Percentiles rank a stretch among this genome's conserved stretches.
Conservation (phyloP, 352 stramenopile genomes). For the Pythium sukuiense region DNA sequence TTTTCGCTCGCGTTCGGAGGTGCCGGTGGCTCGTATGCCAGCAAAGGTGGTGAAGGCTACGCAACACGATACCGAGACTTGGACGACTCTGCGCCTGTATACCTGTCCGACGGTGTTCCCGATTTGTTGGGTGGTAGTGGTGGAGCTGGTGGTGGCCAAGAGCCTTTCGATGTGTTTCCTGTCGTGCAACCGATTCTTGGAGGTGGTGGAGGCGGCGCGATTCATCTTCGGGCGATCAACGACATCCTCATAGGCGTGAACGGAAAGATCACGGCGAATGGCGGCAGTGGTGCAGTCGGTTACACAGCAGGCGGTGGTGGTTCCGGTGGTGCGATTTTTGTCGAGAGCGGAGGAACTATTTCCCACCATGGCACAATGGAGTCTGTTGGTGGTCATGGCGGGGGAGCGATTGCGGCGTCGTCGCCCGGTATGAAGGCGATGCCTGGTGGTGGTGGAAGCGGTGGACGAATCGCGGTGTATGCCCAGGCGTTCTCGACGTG, state of each 20-base stretch:
- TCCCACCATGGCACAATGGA: conserved; percentile 76
- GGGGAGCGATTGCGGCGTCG: conserved; percentile 33
- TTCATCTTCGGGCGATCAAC: conserved; percentile 91
- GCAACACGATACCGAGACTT: conserved; percentile 19
- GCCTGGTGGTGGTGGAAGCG: conserved; percentile 89
- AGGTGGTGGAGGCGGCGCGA: conserved; percentile 87
- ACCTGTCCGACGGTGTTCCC: conserved; percentile 48
- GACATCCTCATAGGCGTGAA: conserved; percentile 90
- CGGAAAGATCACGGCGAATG: conserved; percentile 78
- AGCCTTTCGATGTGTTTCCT: conserved; percentile 81
- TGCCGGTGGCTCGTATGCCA: conserved; percentile 65
- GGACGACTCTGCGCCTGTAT: conserved; percentile 26
- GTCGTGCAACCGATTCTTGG: conserved; percentile 75
- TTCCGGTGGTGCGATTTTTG: conserved; percentile 49
- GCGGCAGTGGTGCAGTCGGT: conserved; percentile 44
- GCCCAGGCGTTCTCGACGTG: conserved; percentile 92
- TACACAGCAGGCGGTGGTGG: conserved; percentile 64
- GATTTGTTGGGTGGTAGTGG: conserved; percentile 92
- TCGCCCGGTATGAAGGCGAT: conserved; percentile 22
- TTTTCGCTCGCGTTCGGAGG: conserved; percentile 93
- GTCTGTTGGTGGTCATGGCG: conserved; percentile 81
- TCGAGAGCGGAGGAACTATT: conserved; percentile 50
- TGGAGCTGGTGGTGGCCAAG: conserved; percentile 78
- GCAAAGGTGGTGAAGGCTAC: conserved; percentile 60
- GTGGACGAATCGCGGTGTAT: conserved; percentile 81